Evolutionary conservation across 2,329 filamentous ascomycete species (phyloP).

Genomic region (Trichoderma citrinoviride): DNA sequence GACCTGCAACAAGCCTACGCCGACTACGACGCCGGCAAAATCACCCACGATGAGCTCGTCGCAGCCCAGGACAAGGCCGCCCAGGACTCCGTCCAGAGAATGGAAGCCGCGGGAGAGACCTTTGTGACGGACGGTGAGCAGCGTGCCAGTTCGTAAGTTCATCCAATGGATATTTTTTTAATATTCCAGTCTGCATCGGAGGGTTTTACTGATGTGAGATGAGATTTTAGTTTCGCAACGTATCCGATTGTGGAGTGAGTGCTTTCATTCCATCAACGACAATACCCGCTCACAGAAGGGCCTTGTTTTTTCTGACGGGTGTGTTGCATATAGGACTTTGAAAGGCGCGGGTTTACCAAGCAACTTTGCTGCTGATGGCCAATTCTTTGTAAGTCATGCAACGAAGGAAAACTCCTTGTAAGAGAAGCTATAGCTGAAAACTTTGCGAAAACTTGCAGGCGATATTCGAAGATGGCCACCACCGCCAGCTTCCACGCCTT

Average conservation of each 20-base stretch:
- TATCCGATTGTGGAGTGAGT: constrained; percentile 21
- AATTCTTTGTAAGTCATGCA: constrained; percentile 11
- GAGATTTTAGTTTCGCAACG: constrained; percentile 20
- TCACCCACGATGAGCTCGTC: constrained; percentile 15
- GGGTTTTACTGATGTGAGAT: not conserved
- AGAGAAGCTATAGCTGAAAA: not conserved
- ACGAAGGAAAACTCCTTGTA: not conserved
- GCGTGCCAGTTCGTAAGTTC: constrained; percentile 17
- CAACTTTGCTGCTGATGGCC: constrained; percentile 20
- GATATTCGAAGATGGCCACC: constrained; percentile 21
- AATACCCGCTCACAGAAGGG: not conserved
- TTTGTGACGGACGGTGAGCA: constrained; percentile 23
- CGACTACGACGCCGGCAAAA: constrained; percentile 20
- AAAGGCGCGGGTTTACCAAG: constrained; percentile 14
- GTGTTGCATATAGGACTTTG: constrained; percentile 19
- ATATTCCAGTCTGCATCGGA: not conserved
- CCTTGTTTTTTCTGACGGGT: not conserved
- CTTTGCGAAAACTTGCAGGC: not conserved
- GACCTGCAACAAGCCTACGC: constrained; percentile 21
- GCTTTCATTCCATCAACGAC: not conserved
- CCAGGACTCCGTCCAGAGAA: constrained; percentile 18
- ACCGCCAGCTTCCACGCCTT: constrained; percentile 21
- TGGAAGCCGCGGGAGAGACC: constrained; percentile 17
- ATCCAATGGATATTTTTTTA: not conserved
- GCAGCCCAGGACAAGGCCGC: constrained; percentile 18